Percentiles rank a stretch among this genome's conserved stretches.
These are phyloP conservation scores for Phalaenopsis hybrid DNA, from an alignment of 116 monocot species.

Conservation along the genomic window DNA sequence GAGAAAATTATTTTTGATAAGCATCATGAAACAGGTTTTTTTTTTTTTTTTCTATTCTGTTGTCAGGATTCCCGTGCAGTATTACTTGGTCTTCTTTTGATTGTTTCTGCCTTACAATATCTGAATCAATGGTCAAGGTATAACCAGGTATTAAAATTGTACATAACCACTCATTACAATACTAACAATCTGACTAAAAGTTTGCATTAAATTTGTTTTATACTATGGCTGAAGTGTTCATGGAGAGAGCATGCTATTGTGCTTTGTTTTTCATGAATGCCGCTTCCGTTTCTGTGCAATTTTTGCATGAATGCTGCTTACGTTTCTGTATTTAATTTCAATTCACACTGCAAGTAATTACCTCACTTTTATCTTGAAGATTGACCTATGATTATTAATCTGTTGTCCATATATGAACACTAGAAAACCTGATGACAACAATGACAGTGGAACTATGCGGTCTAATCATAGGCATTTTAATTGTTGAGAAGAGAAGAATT, in stretches of 20 bases:
- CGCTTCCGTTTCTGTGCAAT: neutral
- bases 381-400: neutral
- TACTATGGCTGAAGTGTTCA: neutral
- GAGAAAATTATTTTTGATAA: neutral
- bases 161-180: neutral
- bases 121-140: slow-evolving; percentile 78
- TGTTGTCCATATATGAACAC: neutral
- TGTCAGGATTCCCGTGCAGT: slow-evolving; percentile 85
- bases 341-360: neutral
- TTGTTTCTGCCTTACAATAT: slow-evolving; percentile 90
- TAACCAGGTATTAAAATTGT: slow-evolving; percentile 54
- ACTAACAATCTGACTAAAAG: neutral
- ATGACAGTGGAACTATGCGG: neutral
- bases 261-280: neutral
- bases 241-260: neutral
- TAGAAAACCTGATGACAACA: neutral
- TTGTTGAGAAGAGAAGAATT: neutral
- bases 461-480: neutral
- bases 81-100: slow-evolving; percentile 73
- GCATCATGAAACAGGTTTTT: neutral
- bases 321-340: neutral
- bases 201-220: neutral
- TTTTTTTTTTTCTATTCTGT: slow-evolving; percentile 5
- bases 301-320: neutral
- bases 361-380: neutral